Evolutionary conservation across 108 stramenopile genomes (phyloP).

Genomic region (Pseudonitzschia multiseries): DNA sequence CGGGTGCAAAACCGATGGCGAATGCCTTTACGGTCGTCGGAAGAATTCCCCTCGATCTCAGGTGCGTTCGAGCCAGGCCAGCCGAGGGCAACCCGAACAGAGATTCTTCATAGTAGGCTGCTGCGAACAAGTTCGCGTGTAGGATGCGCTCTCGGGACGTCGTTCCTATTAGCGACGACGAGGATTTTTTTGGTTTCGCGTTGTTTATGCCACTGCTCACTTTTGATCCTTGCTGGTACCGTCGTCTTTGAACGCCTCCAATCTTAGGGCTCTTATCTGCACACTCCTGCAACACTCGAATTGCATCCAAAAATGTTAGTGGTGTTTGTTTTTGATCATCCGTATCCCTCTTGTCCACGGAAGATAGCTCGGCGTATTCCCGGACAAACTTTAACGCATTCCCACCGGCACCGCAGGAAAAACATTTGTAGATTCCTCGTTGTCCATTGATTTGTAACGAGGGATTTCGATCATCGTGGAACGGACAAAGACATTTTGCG

Average conservation of each 20-base stretch:
- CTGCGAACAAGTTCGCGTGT: constrained; percentile 73
- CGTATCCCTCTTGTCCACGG: background rate
- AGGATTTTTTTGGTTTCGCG: background rate
- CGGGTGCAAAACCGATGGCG: constrained; percentile 89
- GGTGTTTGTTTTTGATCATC: background rate
- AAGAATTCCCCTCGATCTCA: constrained; percentile 55
- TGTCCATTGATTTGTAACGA: constrained; percentile 75
- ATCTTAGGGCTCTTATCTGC: background rate
- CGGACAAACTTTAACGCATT: constrained; percentile 87
- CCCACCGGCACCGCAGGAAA: constrained; percentile 92
- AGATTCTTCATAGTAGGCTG: constrained; percentile 78
- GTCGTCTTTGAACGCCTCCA: background rate
- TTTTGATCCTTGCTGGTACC: background rate
- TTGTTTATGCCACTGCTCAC: background rate
- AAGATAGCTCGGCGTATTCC: constrained; percentile 49
- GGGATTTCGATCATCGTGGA: constrained; percentile 91
- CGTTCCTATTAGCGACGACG: background rate
- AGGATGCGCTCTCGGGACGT: constrained; percentile 42
- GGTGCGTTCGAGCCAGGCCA: constrained; percentile 70
- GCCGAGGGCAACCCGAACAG: constrained; percentile 61
- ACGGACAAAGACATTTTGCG: constrained; percentile 86
- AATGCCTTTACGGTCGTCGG: constrained; percentile 73
- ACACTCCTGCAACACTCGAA: background rate
- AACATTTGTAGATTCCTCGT: constrained; percentile 89
- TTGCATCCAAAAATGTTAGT: constrained; percentile 7